phyloP scores from a whole-genome alignment of 495 filamentous ascomycete genomes.

The Recurvomyces mirabilis region DNA sequence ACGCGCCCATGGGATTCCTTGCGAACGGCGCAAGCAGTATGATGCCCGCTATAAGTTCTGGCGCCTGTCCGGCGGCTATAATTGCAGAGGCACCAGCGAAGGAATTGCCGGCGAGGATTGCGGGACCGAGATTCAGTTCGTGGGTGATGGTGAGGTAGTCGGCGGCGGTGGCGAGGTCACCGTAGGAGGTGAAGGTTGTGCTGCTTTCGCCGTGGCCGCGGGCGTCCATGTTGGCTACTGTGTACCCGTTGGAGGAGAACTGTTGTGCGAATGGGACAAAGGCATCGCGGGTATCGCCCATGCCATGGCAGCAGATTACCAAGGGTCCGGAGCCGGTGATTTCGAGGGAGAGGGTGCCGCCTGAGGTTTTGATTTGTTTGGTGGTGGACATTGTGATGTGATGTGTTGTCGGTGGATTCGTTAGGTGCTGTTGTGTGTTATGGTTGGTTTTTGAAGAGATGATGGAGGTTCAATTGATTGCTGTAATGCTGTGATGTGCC shows the following conservation, averaged over 20 bases:
- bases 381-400: too few relatives aligned
- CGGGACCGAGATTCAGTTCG: constrained; percentile 3
- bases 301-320: constrained; percentile 1
- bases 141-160: constrained; percentile 1
- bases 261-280: not conserved
- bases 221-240: constrained; percentile 3
- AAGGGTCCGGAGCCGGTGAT: not conserved
- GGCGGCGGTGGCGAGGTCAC: not conserved
- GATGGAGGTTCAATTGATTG: too few relatives aligned
- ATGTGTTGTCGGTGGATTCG: too few relatives aligned
- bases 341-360: constrained; percentile 4
- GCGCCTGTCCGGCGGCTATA: not conserved
- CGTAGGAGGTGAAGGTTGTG: not conserved
- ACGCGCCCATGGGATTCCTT: constrained; percentile 1
- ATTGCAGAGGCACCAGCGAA: constrained; percentile 1
- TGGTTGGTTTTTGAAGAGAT: too few relatives aligned
- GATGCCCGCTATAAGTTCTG: not conserved
- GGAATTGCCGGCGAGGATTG: not conserved
- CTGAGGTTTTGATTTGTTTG: not conserved
- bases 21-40: constrained; percentile 1
- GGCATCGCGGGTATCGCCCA: constrained; percentile 2
- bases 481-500: too few relatives aligned
- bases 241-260: not conserved
- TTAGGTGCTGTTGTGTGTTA: too few relatives aligned
- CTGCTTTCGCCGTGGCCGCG: constrained; percentile 7